Evolutionary conservation across 78 protist species (phyloP).

Genomic region (Guillardia theta): DNA sequence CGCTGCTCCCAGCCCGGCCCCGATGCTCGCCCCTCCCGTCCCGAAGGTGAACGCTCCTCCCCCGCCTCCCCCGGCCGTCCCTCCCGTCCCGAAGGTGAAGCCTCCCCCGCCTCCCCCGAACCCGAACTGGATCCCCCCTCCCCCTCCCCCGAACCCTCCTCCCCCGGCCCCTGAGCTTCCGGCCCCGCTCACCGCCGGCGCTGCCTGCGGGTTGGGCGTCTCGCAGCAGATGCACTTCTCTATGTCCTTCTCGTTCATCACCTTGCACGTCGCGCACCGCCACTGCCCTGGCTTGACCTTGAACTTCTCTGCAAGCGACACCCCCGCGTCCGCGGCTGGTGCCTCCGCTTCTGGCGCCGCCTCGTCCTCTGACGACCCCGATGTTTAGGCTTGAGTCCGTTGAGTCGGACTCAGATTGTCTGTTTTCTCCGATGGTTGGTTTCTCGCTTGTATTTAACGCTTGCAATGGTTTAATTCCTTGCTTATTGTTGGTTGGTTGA

Average conservation of each 20-base stretch:
- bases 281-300: conserved; percentile 6
- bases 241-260: not conserved
- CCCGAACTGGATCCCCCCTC: not conserved
- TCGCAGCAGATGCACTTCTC: conserved; percentile 8
- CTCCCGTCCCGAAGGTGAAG: not conserved
- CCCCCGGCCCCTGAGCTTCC: not conserved
- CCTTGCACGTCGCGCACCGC: not conserved
- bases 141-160: not conserved
- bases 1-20: not conserved
- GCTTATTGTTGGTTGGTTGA: no score
- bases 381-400: no score
- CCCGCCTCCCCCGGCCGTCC: not conserved
- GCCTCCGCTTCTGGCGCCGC: not conserved
- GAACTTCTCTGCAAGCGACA: not conserved
- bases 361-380: no score
- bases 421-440: no score
- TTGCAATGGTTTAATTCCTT: no score
- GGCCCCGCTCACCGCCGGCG: no score
- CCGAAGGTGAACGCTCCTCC: no score
- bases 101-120: not conserved
- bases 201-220: not conserved
- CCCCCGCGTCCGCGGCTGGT: not conserved
- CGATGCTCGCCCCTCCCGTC: not conserved
- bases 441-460: no score
- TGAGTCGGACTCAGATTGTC: no score